phyloP scores from a whole-genome alignment of 371 early-diverging fungal genomes.

The Cokeromyces recurvatus region DNA sequence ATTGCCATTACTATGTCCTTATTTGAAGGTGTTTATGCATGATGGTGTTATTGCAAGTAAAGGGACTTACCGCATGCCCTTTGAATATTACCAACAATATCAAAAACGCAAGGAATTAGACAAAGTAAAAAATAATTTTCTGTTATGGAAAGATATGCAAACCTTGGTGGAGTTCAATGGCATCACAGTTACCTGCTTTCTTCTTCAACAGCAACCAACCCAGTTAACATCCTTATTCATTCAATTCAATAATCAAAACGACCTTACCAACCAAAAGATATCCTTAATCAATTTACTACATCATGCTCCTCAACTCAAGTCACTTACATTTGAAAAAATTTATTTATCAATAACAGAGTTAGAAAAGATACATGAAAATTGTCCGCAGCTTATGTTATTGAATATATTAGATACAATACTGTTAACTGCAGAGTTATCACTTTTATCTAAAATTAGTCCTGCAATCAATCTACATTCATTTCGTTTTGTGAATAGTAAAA shows the following conservation, averaged over 20 bases:
- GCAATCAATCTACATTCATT: not conserved
- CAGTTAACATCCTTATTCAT: conserved; percentile 1
- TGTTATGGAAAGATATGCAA: not conserved
- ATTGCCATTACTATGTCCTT: conserved; percentile 4
- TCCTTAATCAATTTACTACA: not conserved
- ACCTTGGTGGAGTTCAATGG: conserved; percentile 4
- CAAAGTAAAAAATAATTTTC: conserved; percentile 1
- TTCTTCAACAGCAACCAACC: not conserved
- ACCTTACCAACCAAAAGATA: conserved; percentile 1
- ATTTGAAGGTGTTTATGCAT: conserved; percentile 2
- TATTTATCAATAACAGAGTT: not conserved
- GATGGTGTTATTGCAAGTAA: conserved; percentile 4
- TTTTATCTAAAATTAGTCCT: not conserved
- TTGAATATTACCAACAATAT: conserved; percentile 3
- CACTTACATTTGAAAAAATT: not conserved
- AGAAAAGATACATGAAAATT: not conserved
- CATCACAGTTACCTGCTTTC: not conserved
- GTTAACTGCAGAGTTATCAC: not conserved
- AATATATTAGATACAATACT: not conserved
- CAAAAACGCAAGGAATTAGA: conserved; percentile 1
- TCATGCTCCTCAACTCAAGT: not conserved
- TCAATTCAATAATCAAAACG: conserved; percentile 8
- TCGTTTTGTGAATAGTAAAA: not conserved
- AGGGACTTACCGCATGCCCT: not conserved
- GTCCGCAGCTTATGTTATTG: not conserved